Conservation (phyloP, 768 basidiomycete species). For the Amanita thiersii region DNA sequence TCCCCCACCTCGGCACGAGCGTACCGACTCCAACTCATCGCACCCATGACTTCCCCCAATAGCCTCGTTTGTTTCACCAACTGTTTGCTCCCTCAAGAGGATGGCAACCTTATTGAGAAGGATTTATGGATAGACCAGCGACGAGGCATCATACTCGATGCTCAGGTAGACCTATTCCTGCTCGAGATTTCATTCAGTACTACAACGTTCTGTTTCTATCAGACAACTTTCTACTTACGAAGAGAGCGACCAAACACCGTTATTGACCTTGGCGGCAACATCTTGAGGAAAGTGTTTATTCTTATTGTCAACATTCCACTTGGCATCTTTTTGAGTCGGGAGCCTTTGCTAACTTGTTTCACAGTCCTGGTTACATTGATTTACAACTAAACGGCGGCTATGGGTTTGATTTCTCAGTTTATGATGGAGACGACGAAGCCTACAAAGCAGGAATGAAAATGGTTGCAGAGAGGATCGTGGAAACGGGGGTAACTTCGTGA, state of each 20-base stretch:
- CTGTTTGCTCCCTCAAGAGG: constrained; percentile 71
- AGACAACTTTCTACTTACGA: constrained; percentile 63
- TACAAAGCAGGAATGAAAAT: constrained; percentile 62
- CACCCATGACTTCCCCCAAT: constrained; percentile 40
- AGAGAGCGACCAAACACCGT: constrained; percentile 53
- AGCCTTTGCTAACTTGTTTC: background rate
- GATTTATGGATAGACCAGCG: constrained; percentile 80
- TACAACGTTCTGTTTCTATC: constrained; percentile 11
- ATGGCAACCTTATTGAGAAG: constrained; percentile 63
- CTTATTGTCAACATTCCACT: background rate
- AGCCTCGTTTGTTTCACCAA: constrained; percentile 83
- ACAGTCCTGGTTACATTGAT: constrained; percentile 79
- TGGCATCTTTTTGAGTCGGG: background rate
- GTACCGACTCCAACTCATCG: constrained; percentile 2
- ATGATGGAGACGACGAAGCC: constrained; percentile 57
- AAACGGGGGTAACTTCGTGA: constrained; percentile 86
- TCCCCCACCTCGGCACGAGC: background rate
- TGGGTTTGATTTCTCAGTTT: constrained; percentile 82
- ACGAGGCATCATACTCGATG: constrained; percentile 66
- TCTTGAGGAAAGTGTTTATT: constrained; percentile 47
- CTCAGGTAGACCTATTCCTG: constrained; percentile 44
- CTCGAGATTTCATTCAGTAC: background rate
- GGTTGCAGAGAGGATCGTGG: constrained; percentile 70
- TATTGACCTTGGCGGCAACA: constrained; percentile 69
- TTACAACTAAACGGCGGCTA: constrained; percentile 89